Evolutionary conservation across 371 early-diverging fungal genomes (phyloP).

Genomic region (Rhizopus sp.): DNA sequence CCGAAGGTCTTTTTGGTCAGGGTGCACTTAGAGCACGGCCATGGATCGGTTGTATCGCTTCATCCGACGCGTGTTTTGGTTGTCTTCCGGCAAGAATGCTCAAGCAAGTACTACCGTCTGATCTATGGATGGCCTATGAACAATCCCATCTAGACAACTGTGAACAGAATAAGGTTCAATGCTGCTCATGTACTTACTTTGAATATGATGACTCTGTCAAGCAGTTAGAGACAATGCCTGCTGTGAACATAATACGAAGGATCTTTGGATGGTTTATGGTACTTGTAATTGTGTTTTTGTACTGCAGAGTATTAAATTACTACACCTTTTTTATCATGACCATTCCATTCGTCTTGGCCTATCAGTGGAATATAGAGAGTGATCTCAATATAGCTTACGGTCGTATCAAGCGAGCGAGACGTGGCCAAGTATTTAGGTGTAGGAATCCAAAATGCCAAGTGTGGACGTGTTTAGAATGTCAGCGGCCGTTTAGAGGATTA

Average conservation of each 20-base stretch:
- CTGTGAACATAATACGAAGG: conserved; percentile 1
- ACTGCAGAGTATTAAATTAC: conserved; percentile 8
- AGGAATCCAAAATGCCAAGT: conserved; percentile 47
- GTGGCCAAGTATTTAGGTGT: conserved; percentile 52
- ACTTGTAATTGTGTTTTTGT: conserved; percentile 20
- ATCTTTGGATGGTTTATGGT: conserved; percentile 33
- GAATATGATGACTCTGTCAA: conserved; percentile 46
- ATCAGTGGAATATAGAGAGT: conserved; percentile 38
- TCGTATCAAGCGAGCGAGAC: conserved; percentile 29
- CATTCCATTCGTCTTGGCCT: conserved; percentile 2
- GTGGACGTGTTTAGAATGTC: conserved; percentile 53
- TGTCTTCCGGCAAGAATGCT: conserved; percentile 31
- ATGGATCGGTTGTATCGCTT: conserved; percentile 42
- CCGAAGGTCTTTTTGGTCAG: conserved; percentile 61
- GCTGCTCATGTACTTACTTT: conserved; percentile 56
- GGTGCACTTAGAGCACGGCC: conserved; percentile 51
- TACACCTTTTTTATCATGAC: conserved; percentile 6
- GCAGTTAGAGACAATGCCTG: conserved; percentile 12
- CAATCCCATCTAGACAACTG: conserved; percentile 43
- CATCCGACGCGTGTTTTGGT: conserved; percentile 38
- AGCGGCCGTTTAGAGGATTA: conserved; percentile 43
- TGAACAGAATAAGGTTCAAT: conserved; percentile 34
- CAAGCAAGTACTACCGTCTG: conserved; percentile 27
- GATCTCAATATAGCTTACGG: conserved; percentile 38
- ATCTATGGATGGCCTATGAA: conserved; percentile 46